Evolutionary conservation across 331 rosid species (phyloP).

Genomic region (Dryas integrifolia): DNA sequence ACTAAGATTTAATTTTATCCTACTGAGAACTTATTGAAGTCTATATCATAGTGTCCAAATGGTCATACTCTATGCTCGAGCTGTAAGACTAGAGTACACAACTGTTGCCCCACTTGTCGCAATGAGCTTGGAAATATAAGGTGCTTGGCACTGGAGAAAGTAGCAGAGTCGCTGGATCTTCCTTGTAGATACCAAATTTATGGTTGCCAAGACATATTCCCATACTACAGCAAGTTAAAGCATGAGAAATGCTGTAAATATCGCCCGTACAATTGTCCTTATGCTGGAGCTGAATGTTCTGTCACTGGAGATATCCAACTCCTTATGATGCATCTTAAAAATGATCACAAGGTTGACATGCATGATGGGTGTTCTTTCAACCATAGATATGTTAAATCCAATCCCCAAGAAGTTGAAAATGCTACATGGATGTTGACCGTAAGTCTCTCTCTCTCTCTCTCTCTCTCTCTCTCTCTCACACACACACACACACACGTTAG

Average conservation of each 20-base stretch:
- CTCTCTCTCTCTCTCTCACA: background rate
- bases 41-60: constrained; percentile 44
- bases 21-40: constrained; percentile 1
- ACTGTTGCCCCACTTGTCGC: constrained; percentile 57
- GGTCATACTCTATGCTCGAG: constrained; percentile 60
- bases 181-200: constrained; percentile 45
- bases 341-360: constrained; percentile 58
- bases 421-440: constrained; percentile 63
- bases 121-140: constrained; percentile 61
- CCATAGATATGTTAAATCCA: constrained; percentile 59
- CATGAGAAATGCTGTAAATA: constrained; percentile 52
- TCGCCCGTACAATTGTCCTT: constrained; percentile 53
- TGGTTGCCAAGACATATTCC: constrained; percentile 49
- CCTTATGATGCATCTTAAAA: constrained; percentile 51
- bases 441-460: constrained; percentile 14
- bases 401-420: constrained; percentile 51
- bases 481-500: background rate
- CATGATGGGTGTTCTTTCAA: constrained; percentile 53
- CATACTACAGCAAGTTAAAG: constrained; percentile 51
- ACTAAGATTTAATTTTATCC: background rate
- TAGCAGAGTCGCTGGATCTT: constrained; percentile 54
- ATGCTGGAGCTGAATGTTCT: constrained; percentile 54
- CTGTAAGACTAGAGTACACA: constrained; percentile 54
- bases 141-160: constrained; percentile 56
- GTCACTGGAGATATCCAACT: constrained; percentile 46